Base-by-base conservation (phyloP, 2,329 filamentous ascomycete genomes). In the Penicillium griseofulvum region DNA sequence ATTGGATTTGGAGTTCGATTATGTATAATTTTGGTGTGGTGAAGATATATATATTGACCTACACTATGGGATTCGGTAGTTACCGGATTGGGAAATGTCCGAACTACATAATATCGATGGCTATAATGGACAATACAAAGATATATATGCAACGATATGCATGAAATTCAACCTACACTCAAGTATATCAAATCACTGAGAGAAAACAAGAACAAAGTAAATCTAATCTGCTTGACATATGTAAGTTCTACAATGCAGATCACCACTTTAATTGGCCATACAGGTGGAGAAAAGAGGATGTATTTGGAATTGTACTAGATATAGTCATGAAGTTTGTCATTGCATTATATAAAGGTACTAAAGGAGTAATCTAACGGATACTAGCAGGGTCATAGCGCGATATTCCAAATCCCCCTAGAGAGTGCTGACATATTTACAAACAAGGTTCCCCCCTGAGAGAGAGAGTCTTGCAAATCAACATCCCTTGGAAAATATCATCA, bases 271-370 rank as follows among this genome's bases (percentile, higher is more conserved):
- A 52, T 52, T 52, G 49, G 49, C 33, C 12, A 37, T 31, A 12
- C 17, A 6, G 8, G 49, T 52, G 49, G 49, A 52, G 49, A 10
- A 17, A 7, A 4, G 6, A 3, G 16, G 43, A 24, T 9, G 12
- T 44, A 54, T 54, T 54, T 54, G 52, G 41, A 54, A 54, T 54
- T 51, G 9, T 22, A 39, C 19, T 29, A 50, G 4, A 22, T 7
- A 33, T 19, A 16, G 19, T 34, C n/a, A 9, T 33, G 14, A 19
- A 36, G 14, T 39, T 51, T 29, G 24, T 19, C 28, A 16, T 38
- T 47, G 34, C 43, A 33, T 22, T 24, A 24, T 17, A 36, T 34
- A 24, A 24, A 37, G 38, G 16, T 43, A 17, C 12, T 31, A 38
- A 46, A 41, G 17, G 19, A 7, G 16, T 14, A 19, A 6, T 11